These are phyloP conservation scores for Phytophthora lateralis DNA, from an alignment of 352 stramenopile genomes.

Conservation along the genomic window DNA sequence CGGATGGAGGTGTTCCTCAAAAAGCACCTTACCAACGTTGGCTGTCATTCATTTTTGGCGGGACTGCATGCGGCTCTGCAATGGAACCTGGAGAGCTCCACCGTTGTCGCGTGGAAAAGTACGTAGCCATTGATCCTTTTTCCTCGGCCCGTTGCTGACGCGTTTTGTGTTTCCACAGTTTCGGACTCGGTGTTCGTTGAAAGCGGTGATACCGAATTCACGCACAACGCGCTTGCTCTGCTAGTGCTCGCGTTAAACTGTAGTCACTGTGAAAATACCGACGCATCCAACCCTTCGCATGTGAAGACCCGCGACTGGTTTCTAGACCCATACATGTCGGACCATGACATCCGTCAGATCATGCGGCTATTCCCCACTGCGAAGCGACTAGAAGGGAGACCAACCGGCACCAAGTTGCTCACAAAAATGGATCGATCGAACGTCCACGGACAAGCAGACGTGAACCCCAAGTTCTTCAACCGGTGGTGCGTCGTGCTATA, in stretches of 20 bases:
- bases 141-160: not conserved
- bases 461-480: constrained; percentile 62
- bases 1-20: constrained; percentile 55
- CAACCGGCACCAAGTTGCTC: constrained; percentile 48
- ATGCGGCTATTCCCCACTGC: constrained; percentile 49
- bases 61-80: constrained; percentile 58
- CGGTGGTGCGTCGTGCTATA: constrained; percentile 79
- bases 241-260: constrained; percentile 68
- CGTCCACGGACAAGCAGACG: constrained; percentile 60
- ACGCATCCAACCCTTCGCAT: not conserved
- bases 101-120: constrained; percentile 74
- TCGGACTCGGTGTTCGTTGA: constrained; percentile 79
- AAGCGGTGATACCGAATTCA: constrained; percentile 61
- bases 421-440: constrained; percentile 63
- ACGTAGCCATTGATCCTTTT: constrained; percentile 14
- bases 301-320: constrained; percentile 62
- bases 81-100: constrained; percentile 69
- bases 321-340: constrained; percentile 78
- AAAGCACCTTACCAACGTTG: constrained; percentile 51
- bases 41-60: constrained; percentile 71
- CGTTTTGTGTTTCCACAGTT: constrained; percentile 38
- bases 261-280: constrained; percentile 43
- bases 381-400: constrained; percentile 48
- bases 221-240: constrained; percentile 52
- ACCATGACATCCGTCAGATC: constrained; percentile 61